Evolutionary conservation across 2,329 filamentous ascomycete genomes (phyloP).

Genomic region (Lithohypha guttulata): DNA sequence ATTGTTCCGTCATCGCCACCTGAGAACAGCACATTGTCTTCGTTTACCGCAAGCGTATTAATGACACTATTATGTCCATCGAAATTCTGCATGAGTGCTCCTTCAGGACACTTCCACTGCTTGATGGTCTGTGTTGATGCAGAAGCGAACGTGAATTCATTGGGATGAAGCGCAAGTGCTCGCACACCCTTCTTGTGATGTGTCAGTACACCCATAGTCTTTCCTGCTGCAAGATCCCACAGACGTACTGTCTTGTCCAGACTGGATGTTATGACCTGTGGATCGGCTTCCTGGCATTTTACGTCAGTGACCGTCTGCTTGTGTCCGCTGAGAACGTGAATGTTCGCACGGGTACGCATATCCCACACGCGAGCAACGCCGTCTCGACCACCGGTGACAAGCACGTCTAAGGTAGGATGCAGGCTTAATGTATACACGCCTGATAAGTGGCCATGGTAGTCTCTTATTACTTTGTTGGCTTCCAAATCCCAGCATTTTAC

Average conservation of each 20-base stretch:
- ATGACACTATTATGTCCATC: conserved; percentile 94
- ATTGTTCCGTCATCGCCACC: conserved; percentile 94
- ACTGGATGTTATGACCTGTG: conserved; percentile 87
- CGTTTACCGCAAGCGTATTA: conserved; percentile 85
- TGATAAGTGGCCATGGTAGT: conserved; percentile 93
- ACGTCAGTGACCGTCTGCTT: conserved; percentile 82
- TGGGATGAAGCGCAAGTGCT: conserved; percentile 70
- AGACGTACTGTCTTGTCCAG: conserved; percentile 83
- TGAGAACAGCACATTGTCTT: conserved; percentile 89
- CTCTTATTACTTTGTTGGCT: conserved; percentile 97
- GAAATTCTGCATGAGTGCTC: conserved; percentile 98
- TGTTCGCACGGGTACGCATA: conserved; percentile 91
- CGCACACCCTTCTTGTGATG: conserved; percentile 98
- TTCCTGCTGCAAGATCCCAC: conserved; percentile 93
- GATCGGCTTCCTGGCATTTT: conserved; percentile 89
- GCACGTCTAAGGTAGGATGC: conserved; percentile 89
- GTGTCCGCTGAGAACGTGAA: conserved; percentile 86
- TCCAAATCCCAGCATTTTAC: conserved; percentile 99
- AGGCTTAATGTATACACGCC: conserved; percentile 87
- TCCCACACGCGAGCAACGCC: conserved; percentile 96
- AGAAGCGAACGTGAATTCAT: conserved; percentile 91
- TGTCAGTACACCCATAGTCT: conserved; percentile 89
- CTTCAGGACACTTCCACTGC: conserved; percentile 98
- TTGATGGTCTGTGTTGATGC: conserved; percentile 91
- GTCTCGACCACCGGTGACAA: conserved; percentile 89